These are phyloP conservation scores for Gossypioides kirkii DNA, from an alignment of 345 rosid genomes.

Conservation along the genomic window DNA sequence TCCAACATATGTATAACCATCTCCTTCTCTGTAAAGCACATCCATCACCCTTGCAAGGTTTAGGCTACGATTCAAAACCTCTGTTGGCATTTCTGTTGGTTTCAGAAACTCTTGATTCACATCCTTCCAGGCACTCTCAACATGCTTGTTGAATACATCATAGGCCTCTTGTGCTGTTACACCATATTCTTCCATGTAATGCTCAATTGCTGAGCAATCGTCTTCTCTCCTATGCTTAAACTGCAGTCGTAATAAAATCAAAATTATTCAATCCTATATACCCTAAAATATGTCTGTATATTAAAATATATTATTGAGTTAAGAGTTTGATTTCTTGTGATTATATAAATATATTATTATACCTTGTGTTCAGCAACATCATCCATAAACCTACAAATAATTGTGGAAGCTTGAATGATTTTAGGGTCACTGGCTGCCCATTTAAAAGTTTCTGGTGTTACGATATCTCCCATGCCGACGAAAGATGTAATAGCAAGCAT, in stretches of 20 bases:
- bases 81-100: not conserved
- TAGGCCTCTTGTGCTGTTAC: not conserved
- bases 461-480: conserved; percentile 27
- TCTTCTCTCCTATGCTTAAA: not conserved
- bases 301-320: no score
- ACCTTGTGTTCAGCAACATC: conserved; percentile 25
- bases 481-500: conserved; percentile 16
- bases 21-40: not conserved
- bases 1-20: not conserved
- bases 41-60: not conserved
- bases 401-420: conserved; percentile 14
- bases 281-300: no score
- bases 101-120: not conserved
- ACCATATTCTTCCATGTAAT: not conserved
- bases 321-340: not conserved
- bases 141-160: not conserved
- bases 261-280: not conserved
- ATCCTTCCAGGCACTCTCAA: not conserved
- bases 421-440: conserved; percentile 22
- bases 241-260: not conserved
- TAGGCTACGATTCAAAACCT: not conserved
- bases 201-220: not conserved
- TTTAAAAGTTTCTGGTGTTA: conserved; percentile 17
- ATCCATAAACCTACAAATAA: conserved; percentile 28
- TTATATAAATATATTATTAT: not conserved